Conservation (phyloP, 257 asterid genomes). For the Solanum etuberosum region DNA sequence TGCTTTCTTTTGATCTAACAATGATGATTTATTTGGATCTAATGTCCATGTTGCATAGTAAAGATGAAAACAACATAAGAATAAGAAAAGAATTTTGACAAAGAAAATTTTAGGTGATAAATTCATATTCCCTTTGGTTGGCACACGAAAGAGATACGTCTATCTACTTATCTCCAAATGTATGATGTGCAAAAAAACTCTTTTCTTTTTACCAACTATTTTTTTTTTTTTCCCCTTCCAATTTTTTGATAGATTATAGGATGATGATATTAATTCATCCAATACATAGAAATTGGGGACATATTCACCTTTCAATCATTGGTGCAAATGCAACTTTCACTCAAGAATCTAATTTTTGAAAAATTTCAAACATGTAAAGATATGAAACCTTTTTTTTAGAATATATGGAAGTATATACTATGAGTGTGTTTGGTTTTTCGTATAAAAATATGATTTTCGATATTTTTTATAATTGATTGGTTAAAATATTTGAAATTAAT, state of each 20-base stretch:
- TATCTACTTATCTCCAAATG: constrained; percentile 4
- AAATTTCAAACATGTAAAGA: neutral
- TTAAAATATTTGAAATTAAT: neutral
- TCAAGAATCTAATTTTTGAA: neutral
- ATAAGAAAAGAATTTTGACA: neutral
- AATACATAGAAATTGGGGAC: neutral
- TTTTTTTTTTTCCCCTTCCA: neutral
- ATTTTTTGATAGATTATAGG: neutral
- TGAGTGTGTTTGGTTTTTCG: neutral
- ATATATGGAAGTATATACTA: neutral
- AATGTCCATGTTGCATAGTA: neutral
- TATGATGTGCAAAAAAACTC: neutral
- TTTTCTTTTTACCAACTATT: neutral
- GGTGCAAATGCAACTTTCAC: neutral
- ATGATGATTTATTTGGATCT: neutral
- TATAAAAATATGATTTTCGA: neutral
- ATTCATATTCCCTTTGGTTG: neutral
- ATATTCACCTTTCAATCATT: neutral
- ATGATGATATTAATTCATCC: neutral
- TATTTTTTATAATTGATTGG: neutral
- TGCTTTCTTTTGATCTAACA: neutral
- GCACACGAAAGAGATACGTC: constrained; percentile 2
- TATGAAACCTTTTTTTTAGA: neutral
- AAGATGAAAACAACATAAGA: neutral
- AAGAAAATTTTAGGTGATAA: neutral